Conservation (phyloP, 2,329 filamentous ascomycete species). For the Alternaria hordeiaustralica region DNA sequence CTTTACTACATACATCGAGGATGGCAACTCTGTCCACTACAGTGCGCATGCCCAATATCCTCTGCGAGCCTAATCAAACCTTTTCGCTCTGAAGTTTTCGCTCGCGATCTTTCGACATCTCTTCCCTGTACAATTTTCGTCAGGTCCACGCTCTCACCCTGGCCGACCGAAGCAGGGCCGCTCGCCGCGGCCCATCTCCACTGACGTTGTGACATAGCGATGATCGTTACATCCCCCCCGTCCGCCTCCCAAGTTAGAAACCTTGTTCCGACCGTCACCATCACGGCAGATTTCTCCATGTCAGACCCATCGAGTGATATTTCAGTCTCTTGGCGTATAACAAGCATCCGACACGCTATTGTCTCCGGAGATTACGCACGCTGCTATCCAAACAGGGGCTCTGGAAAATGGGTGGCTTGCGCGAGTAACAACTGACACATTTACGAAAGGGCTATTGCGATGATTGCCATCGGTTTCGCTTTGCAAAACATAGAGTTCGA, state of each 20-base stretch:
- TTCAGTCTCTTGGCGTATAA: constrained; percentile 4
- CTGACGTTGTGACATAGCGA: constrained; percentile 13
- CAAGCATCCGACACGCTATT: constrained; percentile 1
- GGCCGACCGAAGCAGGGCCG: constrained; percentile 12
- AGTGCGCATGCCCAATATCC: constrained; percentile 2
- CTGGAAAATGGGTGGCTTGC: not conserved
- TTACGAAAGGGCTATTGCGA: not conserved
- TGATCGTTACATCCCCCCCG: not conserved
- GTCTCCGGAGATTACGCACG: constrained; percentile 5
- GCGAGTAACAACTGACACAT: not conserved
- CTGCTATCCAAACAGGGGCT: not conserved
- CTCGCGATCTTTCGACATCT: not conserved
- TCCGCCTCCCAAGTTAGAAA: not conserved
- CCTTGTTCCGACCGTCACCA: not conserved
- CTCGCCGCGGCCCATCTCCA: constrained; percentile 1
- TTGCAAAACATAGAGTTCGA: not conserved
- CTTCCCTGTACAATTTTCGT: constrained; percentile 12
- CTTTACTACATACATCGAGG: constrained; percentile 20
- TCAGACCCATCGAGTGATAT: constrained; percentile 6
- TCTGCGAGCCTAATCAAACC: constrained; percentile 17
- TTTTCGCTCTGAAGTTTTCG: constrained; percentile 2
- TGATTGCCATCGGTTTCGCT: not conserved
- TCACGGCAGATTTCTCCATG: constrained; percentile 1
- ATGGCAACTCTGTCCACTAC: constrained; percentile 10
- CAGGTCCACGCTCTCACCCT: constrained; percentile 5